phyloP scores from a whole-genome alignment of 2,329 filamentous ascomycete genomes.

The Stylonectria norvegica region DNA sequence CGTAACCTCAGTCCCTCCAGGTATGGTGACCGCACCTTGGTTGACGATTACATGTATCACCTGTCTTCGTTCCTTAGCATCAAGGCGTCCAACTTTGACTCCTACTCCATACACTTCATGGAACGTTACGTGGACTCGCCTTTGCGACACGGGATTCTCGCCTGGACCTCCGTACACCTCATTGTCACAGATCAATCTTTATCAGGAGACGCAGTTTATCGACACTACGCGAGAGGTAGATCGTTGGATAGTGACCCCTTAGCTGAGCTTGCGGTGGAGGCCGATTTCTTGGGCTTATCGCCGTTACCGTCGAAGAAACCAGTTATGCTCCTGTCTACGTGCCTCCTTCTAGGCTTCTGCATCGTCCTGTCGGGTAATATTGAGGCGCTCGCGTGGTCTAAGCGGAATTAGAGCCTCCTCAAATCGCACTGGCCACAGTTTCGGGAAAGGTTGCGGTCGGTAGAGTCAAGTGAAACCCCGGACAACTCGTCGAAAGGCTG shows the following conservation, averaged over 20 bases:
- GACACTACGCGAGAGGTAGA: not conserved
- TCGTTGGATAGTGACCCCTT: not conserved
- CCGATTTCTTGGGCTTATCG: not conserved
- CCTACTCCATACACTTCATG: not conserved
- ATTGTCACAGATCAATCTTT: not conserved
- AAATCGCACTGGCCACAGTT: not conserved
- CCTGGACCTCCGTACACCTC: not conserved
- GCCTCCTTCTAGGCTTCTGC: not conserved
- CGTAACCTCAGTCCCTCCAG: not conserved
- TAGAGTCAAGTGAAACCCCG: not conserved
- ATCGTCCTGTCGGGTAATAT: not conserved
- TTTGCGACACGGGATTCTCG: not conserved
- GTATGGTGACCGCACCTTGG: not conserved
- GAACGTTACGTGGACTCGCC: not conserved
- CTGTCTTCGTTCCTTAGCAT: not conserved
- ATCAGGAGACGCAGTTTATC: not conserved
- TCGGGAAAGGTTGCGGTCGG: not conserved
- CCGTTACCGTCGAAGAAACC: not conserved
- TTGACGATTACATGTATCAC: not conserved
- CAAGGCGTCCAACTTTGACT: not conserved
- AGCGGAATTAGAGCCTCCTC: not conserved
- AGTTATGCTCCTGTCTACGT: not conserved
- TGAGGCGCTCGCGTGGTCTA: not conserved
- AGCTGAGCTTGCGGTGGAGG: not conserved
- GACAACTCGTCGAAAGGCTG: not conserved